phyloP scores from a whole-genome alignment of 371 early-diverging fungal species.

The Coemansia sp. region DNA sequence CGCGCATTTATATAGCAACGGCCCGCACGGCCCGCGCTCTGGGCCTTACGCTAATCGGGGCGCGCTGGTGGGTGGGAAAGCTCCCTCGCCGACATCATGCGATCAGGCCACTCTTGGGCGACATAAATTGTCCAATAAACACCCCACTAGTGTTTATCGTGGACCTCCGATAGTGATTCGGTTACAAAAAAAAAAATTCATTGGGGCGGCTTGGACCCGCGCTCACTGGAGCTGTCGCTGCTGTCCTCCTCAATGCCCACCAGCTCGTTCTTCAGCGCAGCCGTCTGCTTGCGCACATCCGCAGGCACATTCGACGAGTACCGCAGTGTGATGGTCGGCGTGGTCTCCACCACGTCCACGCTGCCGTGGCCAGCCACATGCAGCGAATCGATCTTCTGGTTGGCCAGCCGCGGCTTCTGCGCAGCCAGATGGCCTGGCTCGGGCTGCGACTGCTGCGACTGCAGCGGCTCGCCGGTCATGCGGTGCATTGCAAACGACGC shows the following conservation, averaged over 20 bases:
- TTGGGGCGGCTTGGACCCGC: not conserved
- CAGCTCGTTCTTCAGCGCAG: slow-evolving; percentile 48
- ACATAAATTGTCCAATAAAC: not conserved
- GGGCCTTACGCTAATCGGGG: not conserved
- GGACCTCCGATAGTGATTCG: not conserved
- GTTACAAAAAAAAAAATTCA: not conserved
- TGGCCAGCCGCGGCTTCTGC: slow-evolving; percentile 37
- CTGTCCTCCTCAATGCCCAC: slow-evolving; percentile 46
- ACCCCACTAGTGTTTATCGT: not conserved
- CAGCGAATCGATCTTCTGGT: slow-evolving; percentile 47
- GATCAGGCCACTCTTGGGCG: not conserved
- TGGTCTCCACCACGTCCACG: slow-evolving; percentile 50
- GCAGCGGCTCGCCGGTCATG: slow-evolving; percentile 7
- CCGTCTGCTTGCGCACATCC: slow-evolving; percentile 43
- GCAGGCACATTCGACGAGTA: slow-evolving; percentile 48
- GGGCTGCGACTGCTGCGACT: not conserved
- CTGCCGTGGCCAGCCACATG: slow-evolving; percentile 49
- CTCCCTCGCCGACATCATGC: not conserved
- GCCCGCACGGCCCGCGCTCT: not conserved
- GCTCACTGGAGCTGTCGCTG: slow-evolving; percentile 8
- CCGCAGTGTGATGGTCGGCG: slow-evolving; percentile 48
- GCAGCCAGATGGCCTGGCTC: slow-evolving; percentile 3
- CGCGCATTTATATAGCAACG: not conserved
- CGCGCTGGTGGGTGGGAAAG: too few relatives aligned
- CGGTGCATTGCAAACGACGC: slow-evolving; percentile 41